These are phyloP conservation scores for Amphichorda felina DNA, from an alignment of 2,329 filamentous ascomycete genomes.

Conservation along the genomic window DNA sequence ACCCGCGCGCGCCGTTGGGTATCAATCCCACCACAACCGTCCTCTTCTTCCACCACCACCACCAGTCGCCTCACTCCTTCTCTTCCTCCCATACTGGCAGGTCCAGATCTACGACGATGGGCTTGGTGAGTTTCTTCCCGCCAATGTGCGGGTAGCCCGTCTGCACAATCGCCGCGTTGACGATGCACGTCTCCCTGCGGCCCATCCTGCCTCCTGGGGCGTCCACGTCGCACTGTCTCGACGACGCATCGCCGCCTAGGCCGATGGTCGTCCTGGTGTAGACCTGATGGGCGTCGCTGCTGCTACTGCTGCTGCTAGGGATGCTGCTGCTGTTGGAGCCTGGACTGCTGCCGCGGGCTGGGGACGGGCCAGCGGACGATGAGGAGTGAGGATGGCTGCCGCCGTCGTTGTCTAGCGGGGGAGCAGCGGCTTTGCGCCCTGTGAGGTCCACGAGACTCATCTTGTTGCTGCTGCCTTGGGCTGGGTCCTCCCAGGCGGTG, in stretches of 20 bases:
- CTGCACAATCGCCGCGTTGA: slow-evolving; percentile 69
- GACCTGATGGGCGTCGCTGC: slow-evolving; percentile 5
- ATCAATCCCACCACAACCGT: too few species aligned
- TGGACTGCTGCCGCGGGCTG: too few species aligned
- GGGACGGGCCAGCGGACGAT: too few species aligned
- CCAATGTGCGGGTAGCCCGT: slow-evolving; percentile 50
- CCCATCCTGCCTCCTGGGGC: slow-evolving; percentile 31
- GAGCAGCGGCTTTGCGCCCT: slow-evolving; percentile 18
- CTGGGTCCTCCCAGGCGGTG: slow-evolving; percentile 45
- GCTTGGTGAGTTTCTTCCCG: slow-evolving; percentile 60
- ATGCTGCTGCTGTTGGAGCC: slow-evolving; percentile 2
- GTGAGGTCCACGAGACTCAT: slow-evolving; percentile 53
- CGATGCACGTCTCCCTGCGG: slow-evolving; percentile 54
- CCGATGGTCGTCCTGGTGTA: slow-evolving; percentile 12
- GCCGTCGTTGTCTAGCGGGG: slow-evolving; percentile 35
- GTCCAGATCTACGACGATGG: slow-evolving; percentile 74
- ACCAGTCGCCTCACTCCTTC: neutral
- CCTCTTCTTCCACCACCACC: too few species aligned
- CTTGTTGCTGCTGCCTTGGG: slow-evolving; percentile 38
- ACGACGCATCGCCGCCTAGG: slow-evolving; percentile 28
- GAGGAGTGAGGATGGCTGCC: slow-evolving; percentile 6
- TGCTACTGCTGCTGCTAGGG: slow-evolving; percentile 2
- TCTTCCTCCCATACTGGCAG: slow-evolving; percentile 37
- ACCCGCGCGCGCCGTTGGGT: too few species aligned
- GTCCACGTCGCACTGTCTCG: slow-evolving; percentile 25